phyloP scores from a whole-genome alignment of 371 early-diverging fungal species.

The Syncephalastrum contaminatum region DNA sequence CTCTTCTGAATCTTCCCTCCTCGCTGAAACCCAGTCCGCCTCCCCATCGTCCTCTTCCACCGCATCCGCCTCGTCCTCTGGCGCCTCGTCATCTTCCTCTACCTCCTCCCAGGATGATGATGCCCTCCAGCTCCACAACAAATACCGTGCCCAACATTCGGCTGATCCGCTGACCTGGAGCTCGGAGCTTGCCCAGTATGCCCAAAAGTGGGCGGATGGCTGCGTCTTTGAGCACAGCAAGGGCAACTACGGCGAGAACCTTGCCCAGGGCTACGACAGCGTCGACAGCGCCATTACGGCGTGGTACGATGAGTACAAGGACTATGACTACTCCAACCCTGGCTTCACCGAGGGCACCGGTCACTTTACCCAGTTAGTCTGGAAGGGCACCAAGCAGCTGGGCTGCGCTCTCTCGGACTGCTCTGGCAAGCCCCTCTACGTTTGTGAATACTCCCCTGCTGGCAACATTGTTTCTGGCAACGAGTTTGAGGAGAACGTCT shows the following conservation, averaged over 20 bases:
- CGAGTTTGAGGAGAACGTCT: constrained; percentile 45
- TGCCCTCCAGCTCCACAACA: constrained; percentile 36
- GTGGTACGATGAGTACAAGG: constrained; percentile 48
- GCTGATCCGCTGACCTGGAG: constrained; percentile 44
- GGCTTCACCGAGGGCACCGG: constrained; percentile 30
- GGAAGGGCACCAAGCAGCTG: constrained; percentile 48
- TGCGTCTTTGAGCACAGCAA: constrained; percentile 42
- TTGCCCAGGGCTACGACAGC: constrained; percentile 40
- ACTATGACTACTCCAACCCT: constrained; percentile 41
- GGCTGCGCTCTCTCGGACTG: constrained; percentile 54
- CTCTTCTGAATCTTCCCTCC: not conserved
- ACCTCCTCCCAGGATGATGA: constrained; percentile 13
- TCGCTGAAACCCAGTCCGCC: not conserved
- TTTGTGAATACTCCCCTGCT: constrained; percentile 45
- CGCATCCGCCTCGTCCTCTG: not conserved
- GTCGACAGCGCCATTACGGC: constrained; percentile 26
- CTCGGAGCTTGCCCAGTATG: constrained; percentile 31
- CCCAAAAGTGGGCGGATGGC: constrained; percentile 38
- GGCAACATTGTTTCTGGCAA: constrained; percentile 17
- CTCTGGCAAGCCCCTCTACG: constrained; percentile 35
- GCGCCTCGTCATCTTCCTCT: constrained; percentile 4
- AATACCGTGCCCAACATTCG: constrained; percentile 35
- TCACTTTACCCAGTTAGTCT: constrained; percentile 58
- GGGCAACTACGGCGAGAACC: constrained; percentile 44
- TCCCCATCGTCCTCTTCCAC: not conserved